Evolutionary conservation across 371 early-diverging fungal genomes (phyloP).

Genomic region (Nematocida homosporus): DNA sequence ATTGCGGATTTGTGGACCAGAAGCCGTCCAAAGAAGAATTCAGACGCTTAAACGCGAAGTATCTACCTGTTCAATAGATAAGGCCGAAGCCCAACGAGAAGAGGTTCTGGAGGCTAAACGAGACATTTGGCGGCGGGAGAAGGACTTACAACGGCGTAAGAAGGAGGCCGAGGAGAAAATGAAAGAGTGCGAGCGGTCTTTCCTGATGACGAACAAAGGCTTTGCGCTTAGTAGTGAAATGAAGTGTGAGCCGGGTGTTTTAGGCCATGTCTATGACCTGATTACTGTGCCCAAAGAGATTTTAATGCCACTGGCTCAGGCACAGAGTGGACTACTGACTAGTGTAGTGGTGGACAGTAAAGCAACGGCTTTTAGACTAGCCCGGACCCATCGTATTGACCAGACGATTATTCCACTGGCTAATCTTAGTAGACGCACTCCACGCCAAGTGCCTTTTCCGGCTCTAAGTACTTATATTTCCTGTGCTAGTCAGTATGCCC

Average conservation of each 20-base stretch:
- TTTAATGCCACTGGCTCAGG: constrained; percentile 58
- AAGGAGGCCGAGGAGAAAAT: constrained; percentile 38
- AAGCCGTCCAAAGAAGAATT: neutral
- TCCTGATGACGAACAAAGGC: constrained; percentile 45
- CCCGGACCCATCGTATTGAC: constrained; percentile 77
- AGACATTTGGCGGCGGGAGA: constrained; percentile 83
- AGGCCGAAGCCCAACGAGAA: constrained; percentile 67
- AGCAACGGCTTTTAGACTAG: constrained; percentile 75
- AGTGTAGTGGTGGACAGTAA: constrained; percentile 92
- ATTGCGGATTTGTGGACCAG: neutral
- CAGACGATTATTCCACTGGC: constrained; percentile 87
- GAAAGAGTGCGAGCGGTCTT: constrained; percentile 36
- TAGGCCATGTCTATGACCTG: constrained; percentile 65
- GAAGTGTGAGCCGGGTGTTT: constrained; percentile 68
- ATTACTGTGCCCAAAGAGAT: constrained; percentile 63
- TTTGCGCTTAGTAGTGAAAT: constrained; percentile 55
- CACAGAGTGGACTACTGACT: constrained; percentile 73
- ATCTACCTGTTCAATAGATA: neutral
- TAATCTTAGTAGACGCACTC: constrained; percentile 62
- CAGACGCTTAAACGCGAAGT: neutral
- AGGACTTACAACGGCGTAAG: constrained; percentile 71
- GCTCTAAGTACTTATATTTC: constrained; percentile 41
- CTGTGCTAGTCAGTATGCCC: constrained; percentile 50
- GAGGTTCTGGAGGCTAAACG: constrained; percentile 74
- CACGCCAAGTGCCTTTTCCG: neutral